A percentile compares a stretch with the other conserved stretches of the same genome.
Evolutionary conservation across 1,139 yeast genomes (phyloP).

Genomic region (Insectozyma bohioensis): DNA sequence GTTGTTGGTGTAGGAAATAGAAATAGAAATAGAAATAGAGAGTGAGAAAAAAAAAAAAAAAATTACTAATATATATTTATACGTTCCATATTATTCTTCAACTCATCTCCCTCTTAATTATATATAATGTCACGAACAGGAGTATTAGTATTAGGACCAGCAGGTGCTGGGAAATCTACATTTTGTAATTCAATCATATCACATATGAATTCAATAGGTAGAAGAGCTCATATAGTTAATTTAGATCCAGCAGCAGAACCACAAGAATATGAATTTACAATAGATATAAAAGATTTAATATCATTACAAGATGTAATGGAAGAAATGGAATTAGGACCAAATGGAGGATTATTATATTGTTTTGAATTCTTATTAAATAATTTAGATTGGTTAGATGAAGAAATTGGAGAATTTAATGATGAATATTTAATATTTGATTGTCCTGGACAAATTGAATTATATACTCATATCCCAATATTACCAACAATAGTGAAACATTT

Average conservation of each 20-base stretch:
- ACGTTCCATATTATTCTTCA: not conserved
- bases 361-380: conserved; percentile 86
- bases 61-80: not conserved
- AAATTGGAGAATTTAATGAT: conserved; percentile 89
- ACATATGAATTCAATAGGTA: conserved; percentile 86
- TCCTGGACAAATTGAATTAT: conserved; percentile 96
- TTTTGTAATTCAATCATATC: conserved; percentile 86
- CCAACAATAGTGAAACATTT: conserved; percentile 87
- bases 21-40: not conserved
- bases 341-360: conserved; percentile 91
- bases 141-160: conserved; percentile 94
- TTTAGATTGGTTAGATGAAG: conserved; percentile 95
- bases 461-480: conserved; percentile 90
- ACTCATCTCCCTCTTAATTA: not conserved
- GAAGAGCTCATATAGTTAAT: conserved; percentile 92
- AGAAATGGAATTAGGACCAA: conserved; percentile 90
- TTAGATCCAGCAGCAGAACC: conserved; percentile 98
- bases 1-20: conserved; percentile 54
- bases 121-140: conserved; percentile 88
- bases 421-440: conserved; percentile 94
- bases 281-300: conserved; percentile 88
- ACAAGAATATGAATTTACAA: conserved; percentile 83
- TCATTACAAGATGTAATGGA: conserved; percentile 97
- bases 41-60: conserved; percentile 1
- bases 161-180: conserved; percentile 94